Conservation (phyloP, 164 flowering plant species). For the Vitis rupestris region DNA sequence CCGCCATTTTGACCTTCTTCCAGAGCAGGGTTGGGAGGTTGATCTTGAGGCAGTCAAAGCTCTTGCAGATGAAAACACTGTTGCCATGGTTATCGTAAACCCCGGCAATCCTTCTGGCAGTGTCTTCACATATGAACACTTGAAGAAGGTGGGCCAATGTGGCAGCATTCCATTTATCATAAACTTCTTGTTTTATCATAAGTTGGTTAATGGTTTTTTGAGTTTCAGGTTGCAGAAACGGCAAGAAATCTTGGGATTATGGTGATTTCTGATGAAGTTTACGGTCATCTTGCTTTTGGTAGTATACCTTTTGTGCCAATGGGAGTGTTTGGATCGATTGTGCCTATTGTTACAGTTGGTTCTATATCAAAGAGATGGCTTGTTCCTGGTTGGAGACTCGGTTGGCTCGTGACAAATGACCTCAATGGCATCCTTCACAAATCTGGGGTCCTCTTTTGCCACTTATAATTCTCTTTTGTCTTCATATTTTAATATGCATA, state of each 20-base stretch:
- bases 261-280: conserved; percentile 63
- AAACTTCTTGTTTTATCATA: neutral
- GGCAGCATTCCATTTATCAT: neutral
- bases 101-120: conserved; percentile 70
- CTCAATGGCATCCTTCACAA: conserved; percentile 39
- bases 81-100: conserved; percentile 55
- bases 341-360: conserved; percentile 58
- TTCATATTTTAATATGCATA: too few species aligned
- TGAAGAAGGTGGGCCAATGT: conserved; percentile 35
- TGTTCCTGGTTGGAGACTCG: conserved; percentile 68
- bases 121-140: conserved; percentile 42
- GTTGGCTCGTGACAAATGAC: conserved; percentile 55
- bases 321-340: conserved; percentile 46
- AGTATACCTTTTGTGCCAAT: conserved; percentile 50
- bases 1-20: conserved; percentile 56
- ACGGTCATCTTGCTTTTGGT: conserved; percentile 49
- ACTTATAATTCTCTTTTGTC: neutral
- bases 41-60: conserved; percentile 46
- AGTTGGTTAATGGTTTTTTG: neutral
- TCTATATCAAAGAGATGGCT: conserved; percentile 61
- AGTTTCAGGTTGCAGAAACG: conserved; percentile 49
- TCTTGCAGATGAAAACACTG: conserved; percentile 55
- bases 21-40: conserved; percentile 59
- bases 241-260: conserved; percentile 54
- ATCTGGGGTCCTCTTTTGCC: conserved; percentile 34